phyloP scores from a whole-genome alignment of 177 flowering plant species.

The Telopea speciosissima region DNA sequence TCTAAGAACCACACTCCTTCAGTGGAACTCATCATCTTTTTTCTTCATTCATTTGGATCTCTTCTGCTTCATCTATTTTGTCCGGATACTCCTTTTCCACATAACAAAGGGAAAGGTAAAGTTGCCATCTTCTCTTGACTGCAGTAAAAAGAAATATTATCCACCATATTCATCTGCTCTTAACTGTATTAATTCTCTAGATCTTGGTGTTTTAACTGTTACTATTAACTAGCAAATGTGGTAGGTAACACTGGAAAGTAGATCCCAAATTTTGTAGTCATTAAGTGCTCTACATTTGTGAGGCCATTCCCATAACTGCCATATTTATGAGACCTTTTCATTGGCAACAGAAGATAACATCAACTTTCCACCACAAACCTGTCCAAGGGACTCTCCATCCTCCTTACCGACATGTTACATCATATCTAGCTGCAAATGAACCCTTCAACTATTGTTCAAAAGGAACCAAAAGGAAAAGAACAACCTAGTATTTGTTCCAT shows the following conservation, averaged over 20 bases:
- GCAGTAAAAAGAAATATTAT: too few species aligned
- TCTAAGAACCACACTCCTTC: too few species aligned
- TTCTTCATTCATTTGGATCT: too few species aligned
- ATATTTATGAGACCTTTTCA: neutral
- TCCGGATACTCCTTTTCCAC: too few species aligned
- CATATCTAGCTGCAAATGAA: neutral
- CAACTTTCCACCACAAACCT: neutral
- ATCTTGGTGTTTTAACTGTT: neutral
- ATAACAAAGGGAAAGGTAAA: too few species aligned
- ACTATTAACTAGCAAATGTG: neutral
- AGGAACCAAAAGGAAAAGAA: too few species aligned
- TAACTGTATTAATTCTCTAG: neutral
- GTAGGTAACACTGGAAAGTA: neutral
- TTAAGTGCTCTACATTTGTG: neutral
- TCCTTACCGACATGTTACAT: neutral
- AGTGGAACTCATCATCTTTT: too few species aligned
- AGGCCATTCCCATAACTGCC: neutral
- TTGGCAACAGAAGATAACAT: neutral
- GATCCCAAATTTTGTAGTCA: neutral
- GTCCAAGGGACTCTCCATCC: neutral
- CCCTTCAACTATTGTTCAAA: too few species aligned
- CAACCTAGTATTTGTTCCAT: neutral
- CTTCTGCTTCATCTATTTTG: too few species aligned
- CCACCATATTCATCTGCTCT: neutral
- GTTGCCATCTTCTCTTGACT: too few species aligned